phyloP scores from a whole-genome alignment of 306 rosid genomes.

The Gastrolobium bilobum region DNA sequence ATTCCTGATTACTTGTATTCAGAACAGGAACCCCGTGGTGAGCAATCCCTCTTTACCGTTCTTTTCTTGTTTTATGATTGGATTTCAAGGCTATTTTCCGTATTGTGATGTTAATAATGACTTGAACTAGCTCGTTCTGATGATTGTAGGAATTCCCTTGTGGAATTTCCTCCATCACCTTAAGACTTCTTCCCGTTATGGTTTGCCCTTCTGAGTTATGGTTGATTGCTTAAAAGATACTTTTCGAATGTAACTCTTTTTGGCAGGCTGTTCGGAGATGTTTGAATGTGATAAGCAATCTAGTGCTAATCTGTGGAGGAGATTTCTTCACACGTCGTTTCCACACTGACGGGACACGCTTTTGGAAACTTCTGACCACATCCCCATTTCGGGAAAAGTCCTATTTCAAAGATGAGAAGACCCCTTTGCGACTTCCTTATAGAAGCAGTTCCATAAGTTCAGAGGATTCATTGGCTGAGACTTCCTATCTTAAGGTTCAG shows the following conservation, averaged over 20 bases:
- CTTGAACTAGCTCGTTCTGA: background rate
- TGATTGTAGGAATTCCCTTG: conserved; percentile 9
- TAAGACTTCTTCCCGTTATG: conserved; percentile 28
- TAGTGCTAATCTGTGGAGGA: conserved; percentile 80
- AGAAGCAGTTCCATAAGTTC: conserved; percentile 61
- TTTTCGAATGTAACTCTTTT: conserved; percentile 23
- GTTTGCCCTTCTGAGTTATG: conserved; percentile 5
- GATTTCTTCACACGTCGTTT: conserved; percentile 92
- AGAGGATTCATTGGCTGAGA: conserved; percentile 78
- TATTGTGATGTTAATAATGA: conserved; percentile 17
- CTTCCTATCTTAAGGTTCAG: conserved; percentile 84
- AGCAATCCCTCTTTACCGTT: conserved; percentile 46
- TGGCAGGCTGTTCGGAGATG: conserved; percentile 82
- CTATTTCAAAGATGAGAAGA: conserved; percentile 61
- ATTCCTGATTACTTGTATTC: conserved; percentile 79
- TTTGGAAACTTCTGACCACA: conserved; percentile 80
- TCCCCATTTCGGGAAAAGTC: conserved; percentile 72
- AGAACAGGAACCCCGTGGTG: conserved; percentile 81
- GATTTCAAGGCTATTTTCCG: background rate
- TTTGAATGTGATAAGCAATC: conserved; percentile 63
- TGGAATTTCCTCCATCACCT: conserved; percentile 18
- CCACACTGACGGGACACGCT: conserved; percentile 75
- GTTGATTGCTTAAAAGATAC: conserved; percentile 17
- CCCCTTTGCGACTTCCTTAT: conserved; percentile 81
- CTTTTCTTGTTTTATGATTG: conserved; percentile 21